Base-by-base conservation (phyloP, 768 basidiomycete genomes). In the Tulasnella sp. region DNA sequence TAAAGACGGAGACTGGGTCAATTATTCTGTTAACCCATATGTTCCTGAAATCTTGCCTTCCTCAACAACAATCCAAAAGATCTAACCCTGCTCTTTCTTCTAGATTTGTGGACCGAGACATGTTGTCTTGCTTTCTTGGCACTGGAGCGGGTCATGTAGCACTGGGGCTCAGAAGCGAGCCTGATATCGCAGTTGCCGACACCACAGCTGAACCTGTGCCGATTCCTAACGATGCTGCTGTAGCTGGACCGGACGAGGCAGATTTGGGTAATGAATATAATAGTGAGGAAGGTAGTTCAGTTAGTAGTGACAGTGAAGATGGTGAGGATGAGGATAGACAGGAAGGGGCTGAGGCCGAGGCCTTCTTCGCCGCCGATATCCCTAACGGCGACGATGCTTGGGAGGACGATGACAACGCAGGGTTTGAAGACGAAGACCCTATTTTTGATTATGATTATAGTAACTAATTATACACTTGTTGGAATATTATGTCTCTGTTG, bases 1-100 rank as follows among this genome's bases (percentile, higher is more conserved):
- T 19, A 75, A 78, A 1, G 31, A 83, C n/a, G 80, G 77, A 36
- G 85, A 85, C 68, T 85, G 81, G 80, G 52, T 72, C 7, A 81
- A 79, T 54, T 86, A 81, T 71, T 86, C 84, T 78, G 82, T 85
- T 5, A 82, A 80, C 37, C 82, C 82, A 85, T 85, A 71, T 77
- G 75, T 64, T 36, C 58, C 64, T 49, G 12, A 39, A 39, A 12
- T 12, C 12, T 39, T 39, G 12, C 31, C 67, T 22, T 37, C 7
- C 39, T 11, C 36, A 14, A 54, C 5, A 19, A 17, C 39, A 14
- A 12, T 1, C 12, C 37, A 4, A 12, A 14, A 6, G 58, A 34
- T 68, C 29, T 12, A 5, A 9, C 14, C 11, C n/a, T 19, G 12
- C 52, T 8, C 22, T 15, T 3, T 25, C 49, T 22, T 39, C 9